Evolutionary conservation across 139 green algal genomes (phyloP), one percentile per base, ranked within the genome.

Genomic region (Chlamydomonas sphaeroides): DNA sequence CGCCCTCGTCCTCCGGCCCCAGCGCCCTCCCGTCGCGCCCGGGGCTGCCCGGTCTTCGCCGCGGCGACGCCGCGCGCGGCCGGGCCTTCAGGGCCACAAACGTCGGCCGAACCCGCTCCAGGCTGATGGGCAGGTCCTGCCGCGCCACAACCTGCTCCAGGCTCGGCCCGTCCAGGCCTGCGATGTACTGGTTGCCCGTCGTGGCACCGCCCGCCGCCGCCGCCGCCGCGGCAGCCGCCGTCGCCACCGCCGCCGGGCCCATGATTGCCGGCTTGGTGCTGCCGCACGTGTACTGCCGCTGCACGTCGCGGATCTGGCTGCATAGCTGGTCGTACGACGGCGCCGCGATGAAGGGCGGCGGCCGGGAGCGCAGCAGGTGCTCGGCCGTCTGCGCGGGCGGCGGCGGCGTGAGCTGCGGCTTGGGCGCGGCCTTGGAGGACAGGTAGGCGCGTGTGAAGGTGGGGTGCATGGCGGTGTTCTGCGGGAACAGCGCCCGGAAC

Each of bases 271-370:
- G 49, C 32, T 39, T 36, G 45, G 11, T 39, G 10, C 57, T 41
- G 15, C 86, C 86, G 32, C 86, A 90, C 10, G 86, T 90, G 86
- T 90, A 88, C 72, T 90, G 86, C 81, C 71, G 70, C 78, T 90
- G 86, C 28, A 90, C 83, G 57, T 90, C 86, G 5, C 77, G 76
- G 78, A 90, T 90, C 70, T 90, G 86, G 1, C 23, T n/a, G 36
- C 81, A 87, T 35, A 88, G 66, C 53, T 71, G 32, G 65, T 87
- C 78, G 68, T 87, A 90, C 25, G 56, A 79, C 2, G 76, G 76
- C 32, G 76, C 76, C 1, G 62, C 76, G 76, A 83, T 83, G 62
- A 83, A 83, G 28, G 76, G 62, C 45, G 68, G 79, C 39, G 85
- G 79, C 18, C 85, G 71, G 1, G 59, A 82, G 63, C 68, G 75